These are phyloP conservation scores for Kodamaea fungicola DNA, from an alignment of 1,139 yeast genomes.

Conservation along the genomic window DNA sequence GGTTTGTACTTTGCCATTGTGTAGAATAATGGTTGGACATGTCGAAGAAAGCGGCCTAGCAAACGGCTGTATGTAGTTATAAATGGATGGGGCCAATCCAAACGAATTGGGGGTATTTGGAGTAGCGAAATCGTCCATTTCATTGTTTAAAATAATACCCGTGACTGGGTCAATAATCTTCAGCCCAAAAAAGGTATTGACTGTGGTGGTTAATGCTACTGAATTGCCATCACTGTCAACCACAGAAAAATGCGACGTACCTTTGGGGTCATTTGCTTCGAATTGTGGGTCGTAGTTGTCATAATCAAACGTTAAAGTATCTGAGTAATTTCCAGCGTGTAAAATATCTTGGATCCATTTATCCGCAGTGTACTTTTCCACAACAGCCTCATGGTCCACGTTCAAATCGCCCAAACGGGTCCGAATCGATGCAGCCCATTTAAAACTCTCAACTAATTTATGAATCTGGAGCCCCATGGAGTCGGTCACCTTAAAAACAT, in stretches of 20 bases:
- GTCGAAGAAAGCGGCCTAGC: conserved; percentile 85
- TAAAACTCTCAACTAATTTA: conserved; percentile 78
- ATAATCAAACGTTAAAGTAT: conserved; percentile 62
- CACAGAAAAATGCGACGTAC: conserved; percentile 83
- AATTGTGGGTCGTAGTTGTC: conserved; percentile 73
- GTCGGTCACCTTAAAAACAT: conserved; percentile 6
- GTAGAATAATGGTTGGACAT: conserved; percentile 68
- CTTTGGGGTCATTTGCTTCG: conserved; percentile 73
- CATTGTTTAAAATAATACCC: conserved; percentile 80
- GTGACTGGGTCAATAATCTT: conserved; percentile 75
- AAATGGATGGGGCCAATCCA: conserved; percentile 73
- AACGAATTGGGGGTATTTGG: conserved; percentile 72
- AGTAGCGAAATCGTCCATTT: conserved; percentile 94
- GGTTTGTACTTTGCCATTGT: conserved; percentile 51
- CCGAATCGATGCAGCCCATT: conserved; percentile 87
- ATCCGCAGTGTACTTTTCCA: conserved; percentile 25
- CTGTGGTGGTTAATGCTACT: conserved; percentile 83
- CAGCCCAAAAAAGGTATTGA: conserved; percentile 84
- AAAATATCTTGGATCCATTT: conserved; percentile 58
- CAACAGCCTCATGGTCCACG: conserved; percentile 22
- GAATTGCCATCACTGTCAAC: conserved; percentile 72
- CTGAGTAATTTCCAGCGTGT: conserved; percentile 43
- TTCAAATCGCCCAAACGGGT: conserved; percentile 72
- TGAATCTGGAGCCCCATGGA: conserved; percentile 58
- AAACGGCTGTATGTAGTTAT: conserved; percentile 69